These are phyloP conservation scores for Macroventuria anomochaeta DNA, from an alignment of 2,329 filamentous ascomycete genomes.

Conservation along the genomic window DNA sequence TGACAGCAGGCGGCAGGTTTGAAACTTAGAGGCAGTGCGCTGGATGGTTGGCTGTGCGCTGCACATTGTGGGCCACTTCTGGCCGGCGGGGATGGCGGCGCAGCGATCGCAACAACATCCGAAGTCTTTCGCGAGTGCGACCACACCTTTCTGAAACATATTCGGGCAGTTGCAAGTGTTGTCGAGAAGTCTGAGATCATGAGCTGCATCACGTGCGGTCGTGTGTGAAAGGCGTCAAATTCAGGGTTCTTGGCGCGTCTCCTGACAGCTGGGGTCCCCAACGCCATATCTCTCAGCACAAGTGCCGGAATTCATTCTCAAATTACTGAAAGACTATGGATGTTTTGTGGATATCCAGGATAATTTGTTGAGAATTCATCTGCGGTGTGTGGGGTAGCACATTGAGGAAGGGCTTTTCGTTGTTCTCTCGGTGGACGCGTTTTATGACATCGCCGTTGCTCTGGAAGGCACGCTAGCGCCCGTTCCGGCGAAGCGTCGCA, in stretches of 20 bases:
- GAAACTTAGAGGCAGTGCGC: conserved; percentile 33
- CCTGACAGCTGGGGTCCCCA: conserved; percentile 1
- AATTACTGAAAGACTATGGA: not conserved
- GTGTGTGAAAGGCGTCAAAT: conserved; percentile 1
- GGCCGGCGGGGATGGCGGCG: conserved; percentile 21
- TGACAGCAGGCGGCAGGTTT: conserved; percentile 33
- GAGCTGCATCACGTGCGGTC: conserved; percentile 9
- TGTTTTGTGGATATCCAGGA: not conserved
- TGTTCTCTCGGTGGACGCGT: conserved; percentile 25
- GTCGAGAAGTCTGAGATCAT: conserved; percentile 14
- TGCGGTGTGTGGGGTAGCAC: conserved; percentile 22
- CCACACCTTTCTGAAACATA: conserved; percentile 19
- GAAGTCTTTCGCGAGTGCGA: conserved; percentile 22
- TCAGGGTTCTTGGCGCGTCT: conserved; percentile 19
- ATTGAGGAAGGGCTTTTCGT: conserved; percentile 23
- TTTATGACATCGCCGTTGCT: conserved; percentile 18
- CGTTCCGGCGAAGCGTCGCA: not conserved
- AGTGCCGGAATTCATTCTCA: not conserved
- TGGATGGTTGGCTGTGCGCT: conserved; percentile 38
- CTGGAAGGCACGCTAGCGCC: conserved; percentile 11
- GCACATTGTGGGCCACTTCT: conserved; percentile 26
- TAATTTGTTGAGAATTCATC: conserved; percentile 1
- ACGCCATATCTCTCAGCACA: not conserved
- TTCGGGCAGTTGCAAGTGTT: conserved; percentile 23
- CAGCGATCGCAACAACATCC: conserved; percentile 25